phyloP scores from a whole-genome alignment of 2,329 filamentous ascomycete species.

The Fusarium chuoi region DNA sequence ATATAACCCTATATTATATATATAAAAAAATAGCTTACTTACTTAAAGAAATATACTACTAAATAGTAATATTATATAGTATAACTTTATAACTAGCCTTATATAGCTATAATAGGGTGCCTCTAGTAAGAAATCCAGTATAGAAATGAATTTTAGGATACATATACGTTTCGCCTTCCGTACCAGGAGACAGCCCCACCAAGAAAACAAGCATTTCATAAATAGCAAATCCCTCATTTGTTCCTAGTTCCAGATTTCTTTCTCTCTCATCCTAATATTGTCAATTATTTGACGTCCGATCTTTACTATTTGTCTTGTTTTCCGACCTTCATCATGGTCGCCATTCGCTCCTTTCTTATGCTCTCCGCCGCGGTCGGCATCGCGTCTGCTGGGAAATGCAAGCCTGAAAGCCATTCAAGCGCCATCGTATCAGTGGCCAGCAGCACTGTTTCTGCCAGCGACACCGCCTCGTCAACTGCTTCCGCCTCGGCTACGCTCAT shows the following conservation, averaged over 20 bases:
- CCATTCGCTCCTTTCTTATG: accelerated
- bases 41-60: no score
- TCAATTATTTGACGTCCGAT: not conserved
- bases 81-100: no score
- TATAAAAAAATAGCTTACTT: no score
- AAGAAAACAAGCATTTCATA: not conserved
- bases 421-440: accelerated
- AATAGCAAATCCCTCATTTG: accelerated
- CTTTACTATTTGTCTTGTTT: not conserved
- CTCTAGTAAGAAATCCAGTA: no score
- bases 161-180: no score
- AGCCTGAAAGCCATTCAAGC: not conserved
- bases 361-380: not conserved
- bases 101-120: no score
- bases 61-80: no score
- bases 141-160: no score
- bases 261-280: not conserved
- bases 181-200: not conserved
- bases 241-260: accelerated
- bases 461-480: not conserved
- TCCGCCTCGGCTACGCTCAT: accelerated
- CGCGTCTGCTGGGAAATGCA: not conserved
- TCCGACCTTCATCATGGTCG: not conserved
- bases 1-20: no score
- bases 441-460: not conserved